phyloP scores from a whole-genome alignment of 176 grass and related monocot species.

The Avena eriantha region DNA sequence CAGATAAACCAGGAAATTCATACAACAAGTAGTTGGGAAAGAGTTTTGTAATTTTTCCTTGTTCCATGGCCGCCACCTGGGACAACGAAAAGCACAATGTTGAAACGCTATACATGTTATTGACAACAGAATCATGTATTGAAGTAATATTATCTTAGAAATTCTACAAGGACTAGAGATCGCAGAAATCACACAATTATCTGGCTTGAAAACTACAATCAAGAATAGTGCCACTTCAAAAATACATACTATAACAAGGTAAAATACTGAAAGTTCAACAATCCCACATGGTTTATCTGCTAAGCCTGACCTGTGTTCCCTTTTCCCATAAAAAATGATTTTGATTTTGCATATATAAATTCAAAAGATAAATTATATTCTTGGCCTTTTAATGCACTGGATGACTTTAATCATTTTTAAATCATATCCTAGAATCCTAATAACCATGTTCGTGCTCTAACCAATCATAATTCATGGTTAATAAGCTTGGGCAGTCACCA shows the following conservation, averaged over 20 bases:
- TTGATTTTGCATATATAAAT: slow-evolving; percentile 1
- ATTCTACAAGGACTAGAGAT: slow-evolving; percentile 25
- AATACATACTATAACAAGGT: neutral
- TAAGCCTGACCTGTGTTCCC: neutral
- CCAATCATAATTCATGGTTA: neutral
- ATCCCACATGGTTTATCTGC: neutral
- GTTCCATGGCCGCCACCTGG: slow-evolving; percentile 54
- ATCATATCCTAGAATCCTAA: neutral
- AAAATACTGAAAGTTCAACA: slow-evolving; percentile 11
- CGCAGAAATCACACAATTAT: slow-evolving; percentile 17
- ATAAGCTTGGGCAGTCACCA: neutral
- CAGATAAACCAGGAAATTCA: slow-evolving; percentile 67
- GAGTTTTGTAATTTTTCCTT: slow-evolving; percentile 53
- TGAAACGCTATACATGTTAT: slow-evolving; percentile 27
- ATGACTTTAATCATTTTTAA: neutral
- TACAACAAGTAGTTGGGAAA: slow-evolving; percentile 66
- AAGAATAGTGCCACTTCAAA: slow-evolving; percentile 33
- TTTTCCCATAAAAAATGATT: neutral
- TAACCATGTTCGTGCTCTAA: neutral
- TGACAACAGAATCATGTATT: slow-evolving; percentile 27
- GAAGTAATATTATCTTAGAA: neutral
- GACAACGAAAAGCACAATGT: slow-evolving; percentile 34
- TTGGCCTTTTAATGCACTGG: neutral
- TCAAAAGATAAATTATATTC: neutral
- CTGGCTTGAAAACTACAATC: slow-evolving; percentile 23